Percentiles rank a stretch among this genome's conserved stretches.
phyloP scores from a whole-genome alignment of 208 protist genomes.

The Trypanosoma caninum region DNA sequence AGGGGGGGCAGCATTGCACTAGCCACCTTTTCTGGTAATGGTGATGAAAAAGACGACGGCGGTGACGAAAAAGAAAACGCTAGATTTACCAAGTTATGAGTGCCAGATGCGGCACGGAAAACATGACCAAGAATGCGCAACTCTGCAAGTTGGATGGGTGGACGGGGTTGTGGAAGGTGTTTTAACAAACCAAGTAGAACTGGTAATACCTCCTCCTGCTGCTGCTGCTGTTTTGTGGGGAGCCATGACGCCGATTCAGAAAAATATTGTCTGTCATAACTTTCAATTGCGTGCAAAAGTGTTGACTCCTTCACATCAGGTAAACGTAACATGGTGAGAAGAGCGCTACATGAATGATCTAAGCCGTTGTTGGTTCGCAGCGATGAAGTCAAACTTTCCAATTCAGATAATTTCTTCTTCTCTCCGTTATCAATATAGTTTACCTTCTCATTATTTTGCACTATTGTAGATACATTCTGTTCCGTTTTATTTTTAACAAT shows the following conservation, averaged over 20 bases:
- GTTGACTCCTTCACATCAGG: conserved; percentile 77
- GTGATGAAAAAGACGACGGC: conserved; percentile 12
- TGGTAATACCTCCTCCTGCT: conserved; percentile 37
- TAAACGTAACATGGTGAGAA: conserved; percentile 63
- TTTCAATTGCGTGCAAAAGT: conserved; percentile 67
- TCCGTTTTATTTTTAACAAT: neutral
- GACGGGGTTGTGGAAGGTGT: conserved; percentile 70
- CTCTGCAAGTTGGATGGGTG: conserved; percentile 73
- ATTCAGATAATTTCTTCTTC: neutral
- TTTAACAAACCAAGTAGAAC: conserved; percentile 52
- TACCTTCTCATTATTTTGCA: neutral
- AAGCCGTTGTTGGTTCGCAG: conserved; percentile 1
- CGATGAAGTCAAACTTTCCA: neutral
- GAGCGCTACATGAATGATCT: conserved; percentile 33
- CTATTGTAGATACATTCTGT: neutral
- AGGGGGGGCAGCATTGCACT: conserved; percentile 42
- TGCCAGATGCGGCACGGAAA: conserved; percentile 35
- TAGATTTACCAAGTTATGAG: neutral
- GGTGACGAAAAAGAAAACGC: neutral
- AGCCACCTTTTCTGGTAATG: conserved; percentile 35
- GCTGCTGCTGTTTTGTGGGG: conserved; percentile 25
- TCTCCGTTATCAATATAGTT: neutral
- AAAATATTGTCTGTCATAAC: conserved; percentile 61
- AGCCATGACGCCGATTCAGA: conserved; percentile 14
- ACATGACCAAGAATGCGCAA: conserved; percentile 60